These are phyloP conservation scores for Paraglomus occultum DNA, from an alignment of 192 early-diverging fungal species.

Conservation along the genomic window DNA sequence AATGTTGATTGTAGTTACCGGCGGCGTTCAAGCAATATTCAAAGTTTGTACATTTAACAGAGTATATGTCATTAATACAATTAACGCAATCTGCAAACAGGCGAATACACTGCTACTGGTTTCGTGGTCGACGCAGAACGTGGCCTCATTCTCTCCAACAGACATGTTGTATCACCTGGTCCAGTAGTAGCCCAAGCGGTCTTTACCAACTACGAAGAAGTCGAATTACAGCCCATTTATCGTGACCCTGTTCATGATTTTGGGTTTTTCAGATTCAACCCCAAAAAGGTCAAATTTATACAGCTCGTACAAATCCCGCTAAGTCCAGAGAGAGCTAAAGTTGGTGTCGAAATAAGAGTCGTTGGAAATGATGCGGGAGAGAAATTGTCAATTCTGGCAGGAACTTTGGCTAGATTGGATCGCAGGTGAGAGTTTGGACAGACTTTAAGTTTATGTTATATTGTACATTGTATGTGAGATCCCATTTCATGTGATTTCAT, in stretches of 20 bases:
- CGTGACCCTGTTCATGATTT: constrained; percentile 85
- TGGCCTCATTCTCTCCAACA: constrained; percentile 76
- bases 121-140: constrained; percentile 74
- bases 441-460: background rate
- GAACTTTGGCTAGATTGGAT: constrained; percentile 72
- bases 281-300: constrained; percentile 66
- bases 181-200: constrained; percentile 74
- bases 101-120: constrained; percentile 64
- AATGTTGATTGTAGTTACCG: constrained; percentile 7
- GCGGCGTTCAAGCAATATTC: background rate
- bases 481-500: background rate
- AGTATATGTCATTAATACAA: background rate
- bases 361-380: constrained; percentile 82
- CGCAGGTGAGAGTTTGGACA: constrained; percentile 38
- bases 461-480: background rate
- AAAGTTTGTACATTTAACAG: background rate
- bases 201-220: constrained; percentile 74
- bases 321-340: constrained; percentile 64
- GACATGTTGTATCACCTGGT: constrained; percentile 73
- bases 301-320: constrained; percentile 64
- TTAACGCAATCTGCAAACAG: constrained; percentile 25
- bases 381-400: constrained; percentile 73
- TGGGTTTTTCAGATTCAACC: constrained; percentile 78
- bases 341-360: constrained; percentile 75
- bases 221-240: constrained; percentile 68